Conservation (phyloP, 1,139 yeast species). For the Pichia sp. region DNA sequence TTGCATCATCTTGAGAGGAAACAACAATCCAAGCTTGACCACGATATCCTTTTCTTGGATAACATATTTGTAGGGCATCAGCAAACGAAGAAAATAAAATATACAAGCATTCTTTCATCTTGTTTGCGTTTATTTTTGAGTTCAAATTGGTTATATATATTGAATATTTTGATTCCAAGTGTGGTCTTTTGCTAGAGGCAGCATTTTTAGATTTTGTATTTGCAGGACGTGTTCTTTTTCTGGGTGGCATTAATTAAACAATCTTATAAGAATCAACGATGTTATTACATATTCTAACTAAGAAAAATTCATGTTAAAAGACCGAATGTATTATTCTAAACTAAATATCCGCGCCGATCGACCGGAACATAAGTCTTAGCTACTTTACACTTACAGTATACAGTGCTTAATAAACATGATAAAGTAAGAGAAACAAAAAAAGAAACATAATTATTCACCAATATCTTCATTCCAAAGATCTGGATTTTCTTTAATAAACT, state of each 20-base stretch:
- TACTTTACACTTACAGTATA: no score
- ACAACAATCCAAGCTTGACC: constrained; percentile 77
- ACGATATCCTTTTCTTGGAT: constrained; percentile 44
- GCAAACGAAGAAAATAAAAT: constrained; percentile 63
- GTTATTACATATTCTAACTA: no score
- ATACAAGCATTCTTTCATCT: constrained; percentile 51
- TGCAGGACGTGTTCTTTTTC: constrained; percentile 8
- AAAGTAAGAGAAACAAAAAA: not conserved
- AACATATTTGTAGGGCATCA: constrained; percentile 52
- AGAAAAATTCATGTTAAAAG: not conserved
- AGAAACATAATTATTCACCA: constrained; percentile 43
- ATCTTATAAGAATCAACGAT: no score
- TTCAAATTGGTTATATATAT: constrained; percentile 61
- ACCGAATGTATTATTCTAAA: not conserved
- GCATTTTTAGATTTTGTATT: not conserved
- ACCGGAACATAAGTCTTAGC: not conserved
- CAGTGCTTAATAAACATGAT: not conserved
- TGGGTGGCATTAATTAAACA: constrained; percentile 12
- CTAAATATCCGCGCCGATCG: not conserved
- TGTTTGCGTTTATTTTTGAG: constrained; percentile 46
- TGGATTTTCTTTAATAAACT: constrained; percentile 73
- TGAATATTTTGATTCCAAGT: constrained; percentile 26
- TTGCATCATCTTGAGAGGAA: constrained; percentile 44
- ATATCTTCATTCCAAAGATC: constrained; percentile 86
- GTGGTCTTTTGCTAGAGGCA: constrained; percentile 6